Conservation (phyloP, 164 flowering plant genomes). For the Protea cynaroides region DNA sequence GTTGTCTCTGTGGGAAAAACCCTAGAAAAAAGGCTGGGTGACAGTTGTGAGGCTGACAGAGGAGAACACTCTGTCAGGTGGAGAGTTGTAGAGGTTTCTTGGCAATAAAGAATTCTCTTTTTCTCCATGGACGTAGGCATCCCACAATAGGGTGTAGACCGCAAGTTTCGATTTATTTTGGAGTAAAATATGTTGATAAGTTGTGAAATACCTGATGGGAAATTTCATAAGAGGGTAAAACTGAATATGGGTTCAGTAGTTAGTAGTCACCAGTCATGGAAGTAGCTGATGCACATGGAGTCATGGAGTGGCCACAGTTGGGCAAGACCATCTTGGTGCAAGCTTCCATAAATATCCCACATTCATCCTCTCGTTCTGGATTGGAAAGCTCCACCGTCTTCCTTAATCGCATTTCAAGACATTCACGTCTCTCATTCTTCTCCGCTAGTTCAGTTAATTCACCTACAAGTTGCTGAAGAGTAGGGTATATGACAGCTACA, state of each 20-base stretch:
- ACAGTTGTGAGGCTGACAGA: too few relatives aligned
- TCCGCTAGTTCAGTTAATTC: conserved; percentile 29
- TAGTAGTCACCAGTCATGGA: conserved; percentile 75
- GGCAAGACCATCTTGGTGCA: conserved; percentile 58
- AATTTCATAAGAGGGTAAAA: not conserved
- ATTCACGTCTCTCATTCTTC: conserved; percentile 15
- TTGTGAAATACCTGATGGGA: not conserved
- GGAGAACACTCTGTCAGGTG: too few relatives aligned
- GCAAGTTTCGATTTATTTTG: conserved; percentile 40
- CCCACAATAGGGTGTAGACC: conserved; percentile 84
- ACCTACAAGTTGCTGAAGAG: conserved; percentile 52
- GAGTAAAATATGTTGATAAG: not conserved
- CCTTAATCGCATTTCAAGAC: conserved; percentile 10
- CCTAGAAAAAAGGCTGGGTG: too few relatives aligned
- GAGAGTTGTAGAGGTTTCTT: too few relatives aligned
- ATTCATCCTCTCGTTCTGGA: conserved; percentile 53
- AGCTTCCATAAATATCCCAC: conserved; percentile 76
- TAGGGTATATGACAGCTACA: conserved; percentile 79
- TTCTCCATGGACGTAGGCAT: too few relatives aligned
- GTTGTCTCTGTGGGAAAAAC: too few relatives aligned
- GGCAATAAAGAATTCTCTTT: too few relatives aligned
- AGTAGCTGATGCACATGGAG: conserved; percentile 63
- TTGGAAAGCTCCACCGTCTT: conserved; percentile 15
- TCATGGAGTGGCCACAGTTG: conserved; percentile 55
- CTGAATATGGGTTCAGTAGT: not conserved